Conservation (phyloP, 2,329 filamentous ascomycete genomes). For the Penicillium sp. region DNA sequence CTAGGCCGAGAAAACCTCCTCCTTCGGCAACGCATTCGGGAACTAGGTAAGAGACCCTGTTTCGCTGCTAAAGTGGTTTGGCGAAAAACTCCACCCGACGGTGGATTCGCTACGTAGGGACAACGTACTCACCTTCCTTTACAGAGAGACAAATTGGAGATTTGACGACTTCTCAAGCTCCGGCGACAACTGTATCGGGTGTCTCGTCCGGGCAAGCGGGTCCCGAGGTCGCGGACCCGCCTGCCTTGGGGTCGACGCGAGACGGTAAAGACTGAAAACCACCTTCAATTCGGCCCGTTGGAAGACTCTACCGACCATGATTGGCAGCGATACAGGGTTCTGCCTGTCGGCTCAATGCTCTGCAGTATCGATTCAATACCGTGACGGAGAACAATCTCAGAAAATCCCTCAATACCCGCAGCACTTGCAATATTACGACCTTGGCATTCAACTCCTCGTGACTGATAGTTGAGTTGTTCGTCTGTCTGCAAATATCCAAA, state of each 20-base stretch:
- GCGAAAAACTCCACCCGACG: constrained; percentile 3
- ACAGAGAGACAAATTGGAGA: constrained; percentile 27
- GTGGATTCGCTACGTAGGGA: background rate
- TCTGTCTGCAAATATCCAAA: background rate
- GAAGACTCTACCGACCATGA: background rate
- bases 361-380: background rate
- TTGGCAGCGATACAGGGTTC: constrained; percentile 2
- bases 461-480: background rate
- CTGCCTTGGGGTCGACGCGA: constrained; percentile 12
- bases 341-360: background rate
- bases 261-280: constrained; percentile 22
- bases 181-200: constrained; percentile 11
- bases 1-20: constrained; percentile 52
- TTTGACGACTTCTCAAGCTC: constrained; percentile 10
- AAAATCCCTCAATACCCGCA: background rate
- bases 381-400: background rate
- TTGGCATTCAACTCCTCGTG: background rate
- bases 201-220: constrained; percentile 18
- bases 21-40: constrained; percentile 49
- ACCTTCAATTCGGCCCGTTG: background rate
- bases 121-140: background rate
- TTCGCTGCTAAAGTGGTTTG: background rate
- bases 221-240: constrained; percentile 20
- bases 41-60: constrained; percentile 40
- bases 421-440: background rate